A percentile compares a stretch with the other conserved stretches of the same genome.
phyloP scores from a whole-genome alignment of 1,284 basidiomycete species.

The Cystobasidium slooffiae region DNA sequence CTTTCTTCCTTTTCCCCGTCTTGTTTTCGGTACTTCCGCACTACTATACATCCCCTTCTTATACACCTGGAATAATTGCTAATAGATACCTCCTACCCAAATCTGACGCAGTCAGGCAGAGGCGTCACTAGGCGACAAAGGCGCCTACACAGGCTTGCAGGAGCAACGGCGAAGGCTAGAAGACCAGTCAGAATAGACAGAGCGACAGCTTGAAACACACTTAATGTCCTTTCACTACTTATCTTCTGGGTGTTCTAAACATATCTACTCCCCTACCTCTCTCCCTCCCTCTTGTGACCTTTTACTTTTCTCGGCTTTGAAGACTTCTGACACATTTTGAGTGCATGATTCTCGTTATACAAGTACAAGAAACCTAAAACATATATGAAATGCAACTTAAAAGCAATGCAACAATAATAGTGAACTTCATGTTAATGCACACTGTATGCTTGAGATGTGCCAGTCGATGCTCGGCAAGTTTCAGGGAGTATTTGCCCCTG shows the following conservation, averaged over 20 bases:
- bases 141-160: conserved; percentile 1
- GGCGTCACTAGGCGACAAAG: conserved; percentile 25
- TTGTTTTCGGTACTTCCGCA: background rate
- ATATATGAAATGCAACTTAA: background rate
- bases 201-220: too few species aligned
- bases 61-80: conserved; percentile 4
- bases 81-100: conserved; percentile 35
- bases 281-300: background rate
- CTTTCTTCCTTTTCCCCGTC: background rate
- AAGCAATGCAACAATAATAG: background rate
- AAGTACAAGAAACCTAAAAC: background rate
- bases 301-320: background rate
- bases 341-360: conserved; percentile 5
- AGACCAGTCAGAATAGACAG: background rate
- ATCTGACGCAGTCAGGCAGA: conserved; percentile 43
- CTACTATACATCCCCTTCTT: background rate
- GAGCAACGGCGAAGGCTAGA: background rate
- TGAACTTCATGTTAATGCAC: too few species aligned
- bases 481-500: too few species aligned
- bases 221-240: too few species aligned
- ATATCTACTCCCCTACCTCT: too few species aligned
- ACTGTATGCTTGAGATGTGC: too few species aligned
- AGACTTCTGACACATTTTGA: background rate
- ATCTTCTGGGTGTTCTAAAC: too few species aligned
- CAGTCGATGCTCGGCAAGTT: too few species aligned